phyloP scores from a whole-genome alignment of 306 rosid species.

The Vigna unguiculata region DNA sequence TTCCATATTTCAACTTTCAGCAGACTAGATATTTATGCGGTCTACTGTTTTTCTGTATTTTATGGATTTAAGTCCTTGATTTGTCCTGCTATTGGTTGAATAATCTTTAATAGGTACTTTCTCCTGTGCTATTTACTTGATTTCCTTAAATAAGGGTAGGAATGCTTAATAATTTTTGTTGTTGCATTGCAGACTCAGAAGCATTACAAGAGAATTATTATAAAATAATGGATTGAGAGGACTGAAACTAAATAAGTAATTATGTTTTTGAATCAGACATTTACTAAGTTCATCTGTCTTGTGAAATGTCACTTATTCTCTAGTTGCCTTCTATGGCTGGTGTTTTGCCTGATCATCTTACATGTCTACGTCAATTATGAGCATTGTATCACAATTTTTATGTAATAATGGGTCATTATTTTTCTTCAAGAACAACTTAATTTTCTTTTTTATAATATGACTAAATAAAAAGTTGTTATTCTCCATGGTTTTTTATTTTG shows the following conservation, averaged over 20 bases:
- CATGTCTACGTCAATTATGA: not conserved
- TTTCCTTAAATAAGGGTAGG: not conserved
- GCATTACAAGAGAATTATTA: not conserved
- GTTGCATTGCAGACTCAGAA: not conserved
- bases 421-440: not conserved
- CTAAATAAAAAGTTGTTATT: constrained; percentile 7
- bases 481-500: not conserved
- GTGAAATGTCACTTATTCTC: not conserved
- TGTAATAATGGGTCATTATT: not conserved
- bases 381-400: not conserved
- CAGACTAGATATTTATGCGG: not conserved
- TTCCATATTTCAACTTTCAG: not conserved
- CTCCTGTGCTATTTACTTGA: not conserved
- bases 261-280: not conserved
- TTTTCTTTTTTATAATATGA: not conserved
- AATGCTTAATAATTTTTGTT: not conserved
- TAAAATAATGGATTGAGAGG: constrained; percentile 5
- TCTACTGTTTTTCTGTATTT: not conserved
- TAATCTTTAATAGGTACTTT: not conserved
- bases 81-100: not conserved
- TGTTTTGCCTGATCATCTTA: not conserved
- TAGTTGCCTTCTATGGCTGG: not conserved
- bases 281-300: not conserved
- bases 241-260: not conserved
- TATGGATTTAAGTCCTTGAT: constrained; percentile 16